These are phyloP conservation scores for Linnemannia schmuckeri DNA, from an alignment of 192 early-diverging fungal species.

Conservation along the genomic window DNA sequence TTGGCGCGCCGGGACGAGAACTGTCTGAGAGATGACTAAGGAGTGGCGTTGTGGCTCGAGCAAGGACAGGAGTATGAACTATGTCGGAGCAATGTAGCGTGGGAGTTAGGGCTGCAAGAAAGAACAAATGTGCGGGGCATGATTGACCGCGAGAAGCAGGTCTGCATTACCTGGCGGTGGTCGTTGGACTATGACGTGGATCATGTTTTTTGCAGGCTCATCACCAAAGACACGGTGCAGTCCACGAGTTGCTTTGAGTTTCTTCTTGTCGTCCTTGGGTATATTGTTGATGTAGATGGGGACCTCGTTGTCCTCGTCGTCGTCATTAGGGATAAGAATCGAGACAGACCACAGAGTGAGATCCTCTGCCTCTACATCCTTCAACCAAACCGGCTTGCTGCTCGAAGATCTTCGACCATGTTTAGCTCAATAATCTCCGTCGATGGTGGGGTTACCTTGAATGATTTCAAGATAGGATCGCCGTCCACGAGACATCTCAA, in stretches of 20 bases:
- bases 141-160: too few relatives aligned
- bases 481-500: slow-evolving; percentile 16
- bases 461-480: slow-evolving; percentile 4
- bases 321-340: slow-evolving; percentile 13
- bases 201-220: slow-evolving; percentile 14
- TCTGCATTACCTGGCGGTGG: too few relatives aligned
- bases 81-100: slow-evolving; percentile 9
- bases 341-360: slow-evolving; percentile 15
- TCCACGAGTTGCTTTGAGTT: slow-evolving; percentile 18
- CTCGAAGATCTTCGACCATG: slow-evolving; percentile 9
- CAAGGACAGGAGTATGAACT: slow-evolving; percentile 9
- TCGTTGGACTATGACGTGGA: slow-evolving; percentile 9
- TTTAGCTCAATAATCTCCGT: slow-evolving; percentile 2
- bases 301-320: slow-evolving; percentile 11
- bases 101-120: slow-evolving; percentile 9
- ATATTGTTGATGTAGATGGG: slow-evolving; percentile 15
- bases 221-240: slow-evolving; percentile 14
- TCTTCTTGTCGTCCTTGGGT: slow-evolving; percentile 16
- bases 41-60: slow-evolving; percentile 11
- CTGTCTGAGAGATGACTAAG: background rate
- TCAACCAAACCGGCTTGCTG: slow-evolving; percentile 8
- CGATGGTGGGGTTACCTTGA: slow-evolving; percentile 12
- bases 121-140: background rate
- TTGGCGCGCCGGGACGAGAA: slow-evolving; percentile 13
- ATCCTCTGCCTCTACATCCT: slow-evolving; percentile 1